Evolutionary conservation across 345 rosid species (phyloP).

Genomic region (Linum tenue): DNA sequence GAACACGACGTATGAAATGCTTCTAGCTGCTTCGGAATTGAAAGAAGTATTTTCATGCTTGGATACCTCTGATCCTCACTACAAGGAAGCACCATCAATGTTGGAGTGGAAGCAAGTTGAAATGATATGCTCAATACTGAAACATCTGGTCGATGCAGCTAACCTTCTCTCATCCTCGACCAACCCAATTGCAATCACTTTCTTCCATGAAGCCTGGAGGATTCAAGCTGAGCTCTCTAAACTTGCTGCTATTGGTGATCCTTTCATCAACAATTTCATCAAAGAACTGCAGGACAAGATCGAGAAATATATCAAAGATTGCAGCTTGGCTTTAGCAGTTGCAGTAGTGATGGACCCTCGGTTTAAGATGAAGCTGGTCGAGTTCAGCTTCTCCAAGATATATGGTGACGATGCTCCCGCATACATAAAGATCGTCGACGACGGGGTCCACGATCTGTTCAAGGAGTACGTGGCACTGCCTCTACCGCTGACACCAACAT

Average conservation of each 20-base stretch:
- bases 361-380: slow-evolving; percentile 90
- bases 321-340: slow-evolving; percentile 72
- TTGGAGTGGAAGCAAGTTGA: slow-evolving; percentile 73
- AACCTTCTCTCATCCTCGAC: slow-evolving; percentile 37
- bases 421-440: slow-evolving; percentile 61
- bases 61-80: slow-evolving; percentile 74
- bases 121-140: slow-evolving; percentile 55
- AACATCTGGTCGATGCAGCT: slow-evolving; percentile 68
- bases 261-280: slow-evolving; percentile 37
- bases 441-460: slow-evolving; percentile 77
- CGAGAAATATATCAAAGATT: slow-evolving; percentile 67
- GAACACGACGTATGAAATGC: slow-evolving; percentile 81
- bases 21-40: slow-evolving; percentile 68
- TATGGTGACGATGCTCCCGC: slow-evolving; percentile 65
- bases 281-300: slow-evolving; percentile 57
- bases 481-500: slow-evolving; percentile 49
- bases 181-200: slow-evolving; percentile 45
- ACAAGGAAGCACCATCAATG: slow-evolving; percentile 57
- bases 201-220: slow-evolving; percentile 87
- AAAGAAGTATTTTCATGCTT: slow-evolving; percentile 88
- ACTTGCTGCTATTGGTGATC: slow-evolving; percentile 45
- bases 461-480: slow-evolving; percentile 67
- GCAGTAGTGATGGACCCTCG: slow-evolving; percentile 98
- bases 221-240: slow-evolving; percentile 65
- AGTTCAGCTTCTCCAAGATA: slow-evolving; percentile 81